These are phyloP conservation scores for Rhodotorula sp. DNA, from an alignment of 1,284 basidiomycete species.

Conservation along the genomic window DNA sequence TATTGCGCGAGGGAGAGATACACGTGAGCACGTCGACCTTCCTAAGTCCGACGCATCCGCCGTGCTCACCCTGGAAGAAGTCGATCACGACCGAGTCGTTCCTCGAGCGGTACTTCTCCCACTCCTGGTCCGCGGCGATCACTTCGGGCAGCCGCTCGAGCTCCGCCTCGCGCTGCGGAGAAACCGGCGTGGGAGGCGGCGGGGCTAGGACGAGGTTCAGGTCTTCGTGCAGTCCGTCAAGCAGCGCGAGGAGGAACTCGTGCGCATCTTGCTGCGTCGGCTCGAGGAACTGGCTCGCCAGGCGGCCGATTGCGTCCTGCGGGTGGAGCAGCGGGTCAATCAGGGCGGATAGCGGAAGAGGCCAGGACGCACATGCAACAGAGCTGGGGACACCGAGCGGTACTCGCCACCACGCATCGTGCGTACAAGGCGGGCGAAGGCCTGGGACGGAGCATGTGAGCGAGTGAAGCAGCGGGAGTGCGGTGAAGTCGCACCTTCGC, in stretches of 20 bases:
- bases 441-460: slow-evolving; percentile 68
- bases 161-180: slow-evolving; percentile 73
- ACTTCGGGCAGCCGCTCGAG: slow-evolving; percentile 81
- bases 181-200: slow-evolving; percentile 58
- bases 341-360: background rate
- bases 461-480: slow-evolving; percentile 70
- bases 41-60: background rate
- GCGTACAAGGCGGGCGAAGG: background rate
- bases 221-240: slow-evolving; percentile 95
- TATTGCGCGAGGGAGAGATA: background rate
- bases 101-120: slow-evolving; percentile 82
- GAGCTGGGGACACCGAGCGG: background rate
- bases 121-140: slow-evolving; percentile 85
- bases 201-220: slow-evolving; percentile 82
- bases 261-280: slow-evolving; percentile 97
- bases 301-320: slow-evolving; percentile 71
- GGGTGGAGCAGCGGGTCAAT: background rate
- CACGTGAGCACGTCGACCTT: background rate
- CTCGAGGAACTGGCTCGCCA: slow-evolving; percentile 81
- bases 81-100: slow-evolving; percentile 95
- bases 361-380: slow-evolving; percentile 6
- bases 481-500: slow-evolving; percentile 70
- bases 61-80: slow-evolving; percentile 76
- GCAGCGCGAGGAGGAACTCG: slow-evolving; percentile 88
- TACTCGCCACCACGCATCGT: background rate